Evolutionary conservation across 1,139 yeast species (phyloP).

Genomic region (Saccharomycopsis hybrid): DNA sequence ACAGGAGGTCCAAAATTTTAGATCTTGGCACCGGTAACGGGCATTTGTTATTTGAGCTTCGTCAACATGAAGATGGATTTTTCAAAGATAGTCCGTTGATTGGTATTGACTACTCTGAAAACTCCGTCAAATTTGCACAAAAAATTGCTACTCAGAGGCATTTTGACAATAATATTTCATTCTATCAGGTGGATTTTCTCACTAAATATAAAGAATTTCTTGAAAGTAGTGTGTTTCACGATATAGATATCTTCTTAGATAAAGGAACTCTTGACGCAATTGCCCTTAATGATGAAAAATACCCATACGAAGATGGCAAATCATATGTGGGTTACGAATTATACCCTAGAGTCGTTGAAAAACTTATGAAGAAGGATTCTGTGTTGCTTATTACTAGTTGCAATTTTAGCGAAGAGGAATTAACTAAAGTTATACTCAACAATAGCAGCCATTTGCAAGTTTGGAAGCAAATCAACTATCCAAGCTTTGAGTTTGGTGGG

Average conservation of each 20-base stretch:
- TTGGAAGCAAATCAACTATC: conserved; percentile 67
- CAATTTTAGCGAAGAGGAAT: conserved; percentile 80
- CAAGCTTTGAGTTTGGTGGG: conserved; percentile 85
- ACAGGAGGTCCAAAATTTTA: conserved; percentile 38
- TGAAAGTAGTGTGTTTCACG: conserved; percentile 29
- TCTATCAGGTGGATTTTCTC: conserved; percentile 40
- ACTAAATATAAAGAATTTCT: conserved; percentile 23
- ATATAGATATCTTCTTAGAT: conserved; percentile 73
- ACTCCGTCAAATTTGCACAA: conserved; percentile 68
- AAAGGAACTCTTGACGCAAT: conserved; percentile 97
- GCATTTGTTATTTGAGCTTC: conserved; percentile 65
- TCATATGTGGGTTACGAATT: conserved; percentile 50
- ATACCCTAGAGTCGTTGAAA: conserved; percentile 57
- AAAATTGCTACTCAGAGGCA: conserved; percentile 44
- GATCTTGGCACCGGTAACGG: conserved; percentile 98
- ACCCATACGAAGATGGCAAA: conserved; percentile 35
- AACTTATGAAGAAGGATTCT: conserved; percentile 50
- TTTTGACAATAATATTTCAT: conserved; percentile 29
- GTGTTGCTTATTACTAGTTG: conserved; percentile 84
- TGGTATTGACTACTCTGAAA: conserved; percentile 84
- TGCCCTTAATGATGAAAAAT: conserved; percentile 62
- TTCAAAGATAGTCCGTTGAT: conserved; percentile 39
- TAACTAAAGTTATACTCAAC: conserved; percentile 46
- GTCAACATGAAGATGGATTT: conserved; percentile 44
- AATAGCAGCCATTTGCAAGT: conserved; percentile 38